Conservation (phyloP, 768 basidiomycete genomes). For the Boletellus ananiceps region DNA sequence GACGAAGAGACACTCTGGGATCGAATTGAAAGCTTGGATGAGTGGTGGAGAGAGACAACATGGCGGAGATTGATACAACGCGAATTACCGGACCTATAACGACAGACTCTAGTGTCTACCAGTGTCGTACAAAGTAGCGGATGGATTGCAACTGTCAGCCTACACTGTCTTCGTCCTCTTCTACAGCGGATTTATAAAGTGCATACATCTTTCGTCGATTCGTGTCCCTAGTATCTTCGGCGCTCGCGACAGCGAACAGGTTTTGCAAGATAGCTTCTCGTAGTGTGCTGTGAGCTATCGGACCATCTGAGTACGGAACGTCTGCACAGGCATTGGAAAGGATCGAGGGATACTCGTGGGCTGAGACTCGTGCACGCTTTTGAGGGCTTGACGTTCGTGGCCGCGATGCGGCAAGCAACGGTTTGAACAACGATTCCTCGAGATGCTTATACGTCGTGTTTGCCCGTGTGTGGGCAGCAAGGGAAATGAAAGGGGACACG, state of each 20-base stretch:
- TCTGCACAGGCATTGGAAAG: constrained; percentile 51
- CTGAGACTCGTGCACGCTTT: constrained; percentile 39
- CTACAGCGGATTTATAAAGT: constrained; percentile 64
- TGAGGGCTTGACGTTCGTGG: constrained; percentile 38
- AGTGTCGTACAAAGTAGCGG: background rate
- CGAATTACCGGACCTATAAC: constrained; percentile 71
- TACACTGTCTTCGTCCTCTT: constrained; percentile 32
- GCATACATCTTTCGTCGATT: constrained; percentile 82
- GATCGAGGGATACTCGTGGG: constrained; percentile 38
- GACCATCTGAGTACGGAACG: constrained; percentile 37
- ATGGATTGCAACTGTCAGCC: constrained; percentile 11
- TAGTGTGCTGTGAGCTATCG: constrained; percentile 34
- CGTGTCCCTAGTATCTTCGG: constrained; percentile 66
- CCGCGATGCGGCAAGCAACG: constrained; percentile 56
- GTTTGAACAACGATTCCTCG: constrained; percentile 61
- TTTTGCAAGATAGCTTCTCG: constrained; percentile 53
- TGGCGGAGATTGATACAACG: constrained; percentile 79
- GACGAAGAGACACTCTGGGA: constrained; percentile 87
- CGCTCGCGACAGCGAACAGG: constrained; percentile 72
- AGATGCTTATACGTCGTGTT: constrained; percentile 70
- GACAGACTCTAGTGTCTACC: background rate
- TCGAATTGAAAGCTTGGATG: constrained; percentile 73
- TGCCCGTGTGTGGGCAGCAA: constrained; percentile 65
- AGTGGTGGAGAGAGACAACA: constrained; percentile 92
- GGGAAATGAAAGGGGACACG: constrained; percentile 63